A percentile compares a stretch with the other conserved stretches of the same genome.
phyloP scores from a whole-genome alignment of 352 stramenopile species.

The Albugo candida region DNA sequence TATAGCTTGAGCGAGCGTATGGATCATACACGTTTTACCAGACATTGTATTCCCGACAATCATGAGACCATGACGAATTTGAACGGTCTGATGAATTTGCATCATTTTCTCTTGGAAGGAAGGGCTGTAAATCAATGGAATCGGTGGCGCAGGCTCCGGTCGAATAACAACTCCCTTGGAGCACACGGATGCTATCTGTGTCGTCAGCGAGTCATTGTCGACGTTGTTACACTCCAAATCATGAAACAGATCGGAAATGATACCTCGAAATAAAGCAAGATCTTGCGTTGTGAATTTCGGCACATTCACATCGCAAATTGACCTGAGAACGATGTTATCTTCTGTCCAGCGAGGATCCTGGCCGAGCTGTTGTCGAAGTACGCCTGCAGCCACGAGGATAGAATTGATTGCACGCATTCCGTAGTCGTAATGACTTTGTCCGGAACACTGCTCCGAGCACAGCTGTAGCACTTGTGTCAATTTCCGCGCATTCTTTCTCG shows the following conservation, averaged over 20 bases:
- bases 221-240: slow-evolving; percentile 71
- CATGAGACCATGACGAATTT: slow-evolving; percentile 91
- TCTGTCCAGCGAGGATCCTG: slow-evolving; percentile 80
- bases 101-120: slow-evolving; percentile 82
- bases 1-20: slow-evolving; percentile 59
- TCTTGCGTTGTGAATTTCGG: slow-evolving; percentile 89
- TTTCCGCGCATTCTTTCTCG: slow-evolving; percentile 79
- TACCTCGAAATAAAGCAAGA: slow-evolving; percentile 83
- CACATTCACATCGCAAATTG: slow-evolving; percentile 87
- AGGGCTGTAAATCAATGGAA: slow-evolving; percentile 40
- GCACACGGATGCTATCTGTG: slow-evolving; percentile 71
- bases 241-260: slow-evolving; percentile 87
- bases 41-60: slow-evolving; percentile 86
- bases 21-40: slow-evolving; percentile 86
- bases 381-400: slow-evolving; percentile 84
- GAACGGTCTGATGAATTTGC: slow-evolving; percentile 90
- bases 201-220: slow-evolving; percentile 64
- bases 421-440: slow-evolving; percentile 92
- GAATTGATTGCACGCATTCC: slow-evolving; percentile 91
- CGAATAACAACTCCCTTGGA: slow-evolving; percentile 33
- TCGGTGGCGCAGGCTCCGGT: slow-evolving; percentile 27
- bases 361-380: slow-evolving; percentile 74
- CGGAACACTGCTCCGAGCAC: slow-evolving; percentile 84
- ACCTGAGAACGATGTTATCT: slow-evolving; percentile 83
- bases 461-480: slow-evolving; percentile 87